phyloP scores from a whole-genome alignment of 2,329 filamentous ascomycete genomes.

The Monilinia polystroma region DNA sequence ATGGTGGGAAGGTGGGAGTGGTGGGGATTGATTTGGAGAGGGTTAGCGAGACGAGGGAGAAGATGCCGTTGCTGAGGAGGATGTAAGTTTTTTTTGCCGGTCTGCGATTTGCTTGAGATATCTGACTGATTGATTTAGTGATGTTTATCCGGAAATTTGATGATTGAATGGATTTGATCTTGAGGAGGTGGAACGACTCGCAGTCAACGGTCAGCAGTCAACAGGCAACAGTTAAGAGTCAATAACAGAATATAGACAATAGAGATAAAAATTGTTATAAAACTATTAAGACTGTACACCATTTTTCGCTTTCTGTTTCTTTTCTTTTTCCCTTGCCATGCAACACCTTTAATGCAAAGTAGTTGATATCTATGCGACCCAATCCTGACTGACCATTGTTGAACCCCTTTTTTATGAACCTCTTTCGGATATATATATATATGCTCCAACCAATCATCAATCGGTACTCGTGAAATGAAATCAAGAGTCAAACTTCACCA shows the following conservation, averaged over 20 bases:
- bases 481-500: conserved; percentile 9
- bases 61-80: conserved; percentile 58
- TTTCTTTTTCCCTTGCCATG: conserved; percentile 3
- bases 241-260: neutral
- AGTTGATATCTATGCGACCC: conserved; percentile 37
- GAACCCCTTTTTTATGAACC: conserved; percentile 31
- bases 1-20: conserved; percentile 47
- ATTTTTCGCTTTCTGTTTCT: conserved; percentile 9
- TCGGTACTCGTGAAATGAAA: neutral
- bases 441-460: conserved; percentile 18
- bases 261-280: neutral
- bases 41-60: conserved; percentile 51
- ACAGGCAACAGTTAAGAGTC: neutral
- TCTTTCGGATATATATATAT: conserved; percentile 8
- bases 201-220: too few relatives aligned
- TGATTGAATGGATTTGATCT: neutral
- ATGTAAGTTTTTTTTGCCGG: conserved; percentile 30
- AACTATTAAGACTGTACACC: neutral
- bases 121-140: conserved; percentile 26
- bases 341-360: conserved; percentile 34
- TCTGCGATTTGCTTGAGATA: neutral
- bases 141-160: conserved; percentile 30
- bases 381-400: conserved; percentile 29
- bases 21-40: conserved; percentile 55
- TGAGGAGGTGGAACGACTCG: neutral